phyloP scores from a whole-genome alignment of 73 alveolate genomes.

The Blepharisma japonicum region DNA sequence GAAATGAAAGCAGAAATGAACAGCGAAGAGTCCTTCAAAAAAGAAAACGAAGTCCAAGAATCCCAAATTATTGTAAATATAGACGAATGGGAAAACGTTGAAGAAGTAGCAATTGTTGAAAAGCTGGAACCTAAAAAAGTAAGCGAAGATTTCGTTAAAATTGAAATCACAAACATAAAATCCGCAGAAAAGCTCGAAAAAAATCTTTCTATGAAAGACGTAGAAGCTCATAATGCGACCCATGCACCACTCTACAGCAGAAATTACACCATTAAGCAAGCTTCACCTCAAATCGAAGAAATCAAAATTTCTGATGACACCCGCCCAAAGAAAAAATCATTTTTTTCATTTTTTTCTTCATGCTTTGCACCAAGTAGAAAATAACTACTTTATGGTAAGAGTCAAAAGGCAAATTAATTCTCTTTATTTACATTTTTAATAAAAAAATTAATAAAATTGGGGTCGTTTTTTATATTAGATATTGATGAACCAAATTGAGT shows the following conservation, averaged over 20 bases:
- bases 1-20: constrained; percentile 3
- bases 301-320: too few species aligned
- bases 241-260: too few species aligned
- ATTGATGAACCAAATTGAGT: too few species aligned
- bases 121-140: neutral
- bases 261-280: too few species aligned
- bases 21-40: neutral
- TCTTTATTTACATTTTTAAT: too few species aligned
- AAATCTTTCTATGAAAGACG: neutral
- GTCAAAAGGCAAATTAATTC: too few species aligned
- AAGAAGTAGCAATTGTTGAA: neutral
- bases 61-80: neutral
- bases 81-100: constrained; percentile 7
- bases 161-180: neutral
- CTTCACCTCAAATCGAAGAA: too few species aligned
- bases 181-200: neutral
- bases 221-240: neutral
- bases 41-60: neutral
- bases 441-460: too few species aligned
- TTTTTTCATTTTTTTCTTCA: neutral
- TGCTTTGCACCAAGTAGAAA: neutral
- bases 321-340: constrained; percentile 5
- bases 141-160: neutral
- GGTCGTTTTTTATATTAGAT: too few species aligned
- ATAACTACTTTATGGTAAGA: too few species aligned